Conservation (phyloP, 2,329 filamentous ascomycete genomes). For the Fusarium subtropicale region DNA sequence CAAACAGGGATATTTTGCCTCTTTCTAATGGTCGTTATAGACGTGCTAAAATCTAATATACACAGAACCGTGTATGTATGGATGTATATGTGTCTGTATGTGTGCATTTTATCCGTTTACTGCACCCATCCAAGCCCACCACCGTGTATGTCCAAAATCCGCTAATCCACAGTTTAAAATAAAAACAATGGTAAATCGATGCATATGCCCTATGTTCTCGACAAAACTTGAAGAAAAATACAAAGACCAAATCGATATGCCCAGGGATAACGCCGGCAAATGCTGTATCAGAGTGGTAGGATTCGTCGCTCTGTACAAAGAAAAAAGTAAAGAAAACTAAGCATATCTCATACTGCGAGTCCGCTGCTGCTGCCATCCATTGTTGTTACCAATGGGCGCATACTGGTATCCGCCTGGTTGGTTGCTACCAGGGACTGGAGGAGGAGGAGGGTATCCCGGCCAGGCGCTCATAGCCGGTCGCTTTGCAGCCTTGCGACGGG, state of each 20-base stretch:
- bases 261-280: constrained; percentile 41
- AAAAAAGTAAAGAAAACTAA: constrained; percentile 27
- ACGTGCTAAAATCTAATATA: constrained; percentile 20
- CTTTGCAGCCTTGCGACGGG: constrained; percentile 44
- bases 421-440: background rate
- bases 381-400: constrained; percentile 34
- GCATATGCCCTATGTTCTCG: background rate
- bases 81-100: constrained; percentile 12
- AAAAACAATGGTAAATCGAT: constrained; percentile 13
- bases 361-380: constrained; percentile 35
- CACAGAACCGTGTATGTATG: constrained; percentile 7
- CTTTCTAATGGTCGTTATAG: constrained; percentile 20
- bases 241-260: constrained; percentile 13
- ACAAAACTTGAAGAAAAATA: constrained; percentile 2
- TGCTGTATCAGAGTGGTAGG: constrained; percentile 27
- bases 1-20: constrained; percentile 7
- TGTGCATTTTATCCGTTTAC: constrained; percentile 12
- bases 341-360: constrained; percentile 50
- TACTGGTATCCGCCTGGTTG: constrained; percentile 40
- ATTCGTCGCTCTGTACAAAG: background rate
- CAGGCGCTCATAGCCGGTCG: constrained; percentile 44
- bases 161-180: constrained; percentile 7
- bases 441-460: constrained; percentile 38
- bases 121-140: background rate
- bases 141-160: constrained; percentile 18